Percentiles rank a stretch among this genome's conserved stretches.
Conservation (phyloP, 768 basidiomycete species). For the Lactarius indigo region DNA sequence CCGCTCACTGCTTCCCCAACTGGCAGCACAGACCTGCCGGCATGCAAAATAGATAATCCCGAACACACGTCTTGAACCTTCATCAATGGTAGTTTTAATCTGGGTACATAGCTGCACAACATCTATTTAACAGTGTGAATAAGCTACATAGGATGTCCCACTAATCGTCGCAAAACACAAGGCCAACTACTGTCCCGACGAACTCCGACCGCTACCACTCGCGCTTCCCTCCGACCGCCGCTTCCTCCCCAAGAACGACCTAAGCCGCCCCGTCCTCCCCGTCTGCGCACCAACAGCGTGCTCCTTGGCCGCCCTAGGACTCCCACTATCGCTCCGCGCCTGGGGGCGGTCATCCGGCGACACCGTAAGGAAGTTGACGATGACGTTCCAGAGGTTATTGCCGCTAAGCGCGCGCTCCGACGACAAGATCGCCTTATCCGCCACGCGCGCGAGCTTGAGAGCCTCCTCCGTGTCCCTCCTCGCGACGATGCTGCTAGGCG, state of each 20-base stretch:
- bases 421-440: constrained; percentile 61
- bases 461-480: constrained; percentile 84
- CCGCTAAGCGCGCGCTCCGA: constrained; percentile 55
- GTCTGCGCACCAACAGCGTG: neutral
- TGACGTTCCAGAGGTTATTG: constrained; percentile 68
- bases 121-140: no score
- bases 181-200: neutral
- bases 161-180: no score
- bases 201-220: neutral
- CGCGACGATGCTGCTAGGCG: constrained; percentile 89
- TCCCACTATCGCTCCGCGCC: neutral
- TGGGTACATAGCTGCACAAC: no score
- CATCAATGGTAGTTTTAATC: no score
- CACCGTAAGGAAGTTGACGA: constrained; percentile 60
- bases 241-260: constrained; percentile 3
- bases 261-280: neutral
- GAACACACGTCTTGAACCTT: no score
- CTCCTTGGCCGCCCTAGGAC: neutral
- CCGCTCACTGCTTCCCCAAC: no score
- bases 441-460: constrained; percentile 63
- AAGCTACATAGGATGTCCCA: no score
- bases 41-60: no score
- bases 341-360: constrained; percentile 41
- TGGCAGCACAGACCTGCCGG: no score
- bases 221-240: neutral